These are phyloP conservation scores for Themeda triandra DNA, from an alignment of 176 grass and related monocot genomes.

Conservation along the genomic window DNA sequence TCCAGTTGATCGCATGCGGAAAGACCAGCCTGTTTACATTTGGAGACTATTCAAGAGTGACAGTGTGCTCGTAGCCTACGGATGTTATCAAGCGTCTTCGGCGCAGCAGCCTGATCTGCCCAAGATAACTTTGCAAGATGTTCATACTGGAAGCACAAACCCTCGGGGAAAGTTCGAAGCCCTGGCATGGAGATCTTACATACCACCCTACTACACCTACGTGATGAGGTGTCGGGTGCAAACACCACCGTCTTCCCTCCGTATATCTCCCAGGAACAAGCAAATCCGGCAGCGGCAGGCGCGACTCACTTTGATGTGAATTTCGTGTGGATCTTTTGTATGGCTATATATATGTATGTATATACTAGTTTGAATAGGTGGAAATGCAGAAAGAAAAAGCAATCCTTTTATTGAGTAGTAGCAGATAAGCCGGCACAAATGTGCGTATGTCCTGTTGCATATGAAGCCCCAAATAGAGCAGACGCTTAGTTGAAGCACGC, in stretches of 20 bases:
- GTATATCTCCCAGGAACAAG: neutral
- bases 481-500: too few species aligned
- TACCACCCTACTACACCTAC: neutral
- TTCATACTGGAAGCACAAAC: neutral
- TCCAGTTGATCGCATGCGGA: neutral
- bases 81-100: neutral
- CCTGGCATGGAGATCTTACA: neutral
- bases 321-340: neutral
- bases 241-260: neutral
- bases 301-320: neutral
- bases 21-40: neutral
- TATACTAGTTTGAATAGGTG: too few species aligned
- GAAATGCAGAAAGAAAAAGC: too few species aligned
- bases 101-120: neutral
- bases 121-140: neutral
- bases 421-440: too few species aligned
- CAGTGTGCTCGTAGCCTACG: neutral
- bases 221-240: neutral
- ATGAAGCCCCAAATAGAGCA: too few species aligned
- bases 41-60: neutral
- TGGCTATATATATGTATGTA: neutral
- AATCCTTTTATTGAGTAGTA: too few species aligned
- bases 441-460: too few species aligned
- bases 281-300: neutral
- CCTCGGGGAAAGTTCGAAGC: neutral